phyloP scores from a whole-genome alignment of 139 green algal species.

The Desmodesmus armatus region DNA sequence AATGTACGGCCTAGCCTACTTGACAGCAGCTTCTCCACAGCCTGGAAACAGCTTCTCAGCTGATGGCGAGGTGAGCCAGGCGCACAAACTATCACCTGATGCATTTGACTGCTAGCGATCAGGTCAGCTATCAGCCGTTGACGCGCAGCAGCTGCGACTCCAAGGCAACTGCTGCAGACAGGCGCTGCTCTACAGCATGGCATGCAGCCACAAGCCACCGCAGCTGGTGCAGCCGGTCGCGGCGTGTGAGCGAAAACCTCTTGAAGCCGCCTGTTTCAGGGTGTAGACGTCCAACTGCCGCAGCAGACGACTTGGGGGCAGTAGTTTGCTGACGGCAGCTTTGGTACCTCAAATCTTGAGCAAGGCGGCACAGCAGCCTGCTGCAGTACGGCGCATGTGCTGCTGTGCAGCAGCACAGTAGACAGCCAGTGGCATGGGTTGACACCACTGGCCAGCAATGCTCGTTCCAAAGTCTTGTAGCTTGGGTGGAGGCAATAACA shows the following conservation, averaged over 20 bases:
- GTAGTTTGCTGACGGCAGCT: no score
- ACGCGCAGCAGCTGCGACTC: background rate
- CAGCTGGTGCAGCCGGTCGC: background rate
- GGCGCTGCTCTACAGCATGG: background rate
- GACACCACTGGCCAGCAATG: no score
- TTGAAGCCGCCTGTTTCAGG: no score
- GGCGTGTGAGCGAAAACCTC: no score
- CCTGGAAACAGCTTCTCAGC: constrained; percentile 33
- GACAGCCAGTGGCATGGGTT: no score
- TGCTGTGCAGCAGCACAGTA: background rate
- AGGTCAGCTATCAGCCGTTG: background rate
- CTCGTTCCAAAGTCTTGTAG: no score
- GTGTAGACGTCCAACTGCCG: no score
- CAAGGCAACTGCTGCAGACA: constrained; percentile 11
- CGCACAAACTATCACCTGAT: no score
- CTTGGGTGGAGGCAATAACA: no score
- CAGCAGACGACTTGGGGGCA: no score
- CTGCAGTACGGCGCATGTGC: background rate
- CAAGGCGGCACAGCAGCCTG: background rate
- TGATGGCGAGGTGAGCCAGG: constrained; percentile 28
- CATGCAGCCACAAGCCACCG: background rate
- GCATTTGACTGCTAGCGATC: background rate
- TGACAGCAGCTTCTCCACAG: constrained; percentile 10
- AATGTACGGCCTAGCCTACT: constrained; percentile 33
- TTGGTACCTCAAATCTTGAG: background rate